Evolutionary conservation across 192 early-diverging fungal species (phyloP).

Genomic region (Spizellomyces punctatus): DNA sequence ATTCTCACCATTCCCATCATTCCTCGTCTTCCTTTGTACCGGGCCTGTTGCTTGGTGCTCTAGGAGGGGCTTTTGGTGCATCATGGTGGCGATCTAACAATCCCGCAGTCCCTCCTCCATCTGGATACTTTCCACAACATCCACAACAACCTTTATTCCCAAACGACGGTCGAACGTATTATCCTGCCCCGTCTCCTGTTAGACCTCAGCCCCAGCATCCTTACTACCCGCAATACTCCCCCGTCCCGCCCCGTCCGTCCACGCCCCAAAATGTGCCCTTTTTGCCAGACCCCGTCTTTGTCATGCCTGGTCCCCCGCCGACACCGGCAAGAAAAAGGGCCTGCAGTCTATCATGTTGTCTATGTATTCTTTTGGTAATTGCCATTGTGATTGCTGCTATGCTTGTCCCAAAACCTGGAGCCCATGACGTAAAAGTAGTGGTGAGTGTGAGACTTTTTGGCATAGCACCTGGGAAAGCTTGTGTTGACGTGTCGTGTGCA

Average conservation of each 20-base stretch:
- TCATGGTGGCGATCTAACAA: slow-evolving; percentile 2
- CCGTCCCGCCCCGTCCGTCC: slow-evolving; percentile 2
- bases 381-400: slow-evolving; percentile 12
- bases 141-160: not conserved
- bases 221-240: not conserved
- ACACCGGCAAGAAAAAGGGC: slow-evolving; percentile 12
- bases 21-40: not conserved
- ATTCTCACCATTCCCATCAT: slow-evolving; percentile 5
- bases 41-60: slow-evolving; percentile 18
- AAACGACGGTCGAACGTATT: not conserved
- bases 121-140: not conserved
- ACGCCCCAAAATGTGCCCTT: slow-evolving; percentile 8
- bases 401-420: slow-evolving; percentile 20
- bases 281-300: slow-evolving; percentile 3
- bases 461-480: not conserved
- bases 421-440: slow-evolving; percentile 15
- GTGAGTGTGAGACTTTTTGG: slow-evolving; percentile 1
- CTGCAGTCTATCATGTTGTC: slow-evolving; percentile 24
- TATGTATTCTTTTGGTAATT: slow-evolving; percentile 20
- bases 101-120: not conserved
- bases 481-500: not conserved
- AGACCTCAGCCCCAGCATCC: not conserved
- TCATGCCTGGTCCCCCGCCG: slow-evolving; percentile 8
- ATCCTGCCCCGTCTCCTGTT: not conserved
- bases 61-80: slow-evolving; percentile 26